phyloP scores from a whole-genome alignment of 768 basidiomycete species.

The Lyophyllum decastes region DNA sequence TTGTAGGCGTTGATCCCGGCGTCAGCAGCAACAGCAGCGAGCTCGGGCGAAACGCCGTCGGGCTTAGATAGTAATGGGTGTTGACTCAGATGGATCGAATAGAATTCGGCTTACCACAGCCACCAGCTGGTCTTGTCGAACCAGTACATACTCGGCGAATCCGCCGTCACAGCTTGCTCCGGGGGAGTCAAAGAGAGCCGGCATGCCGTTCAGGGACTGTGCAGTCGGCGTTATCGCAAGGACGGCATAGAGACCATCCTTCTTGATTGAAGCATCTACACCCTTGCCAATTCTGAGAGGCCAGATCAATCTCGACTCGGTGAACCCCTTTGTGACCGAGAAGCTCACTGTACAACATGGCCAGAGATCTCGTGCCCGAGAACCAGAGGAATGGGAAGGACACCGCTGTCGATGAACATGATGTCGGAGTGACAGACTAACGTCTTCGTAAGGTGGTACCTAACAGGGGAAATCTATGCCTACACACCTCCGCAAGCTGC shows the following conservation, averaged over 20 bases:
- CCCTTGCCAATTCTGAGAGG: conserved; percentile 1
- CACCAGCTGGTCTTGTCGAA: conserved; percentile 7
- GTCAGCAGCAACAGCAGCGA: conserved; percentile 8
- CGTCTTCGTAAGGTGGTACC: not conserved
- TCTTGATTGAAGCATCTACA: conserved; percentile 2
- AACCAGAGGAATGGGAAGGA: conserved; percentile 8
- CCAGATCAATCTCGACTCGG: not conserved
- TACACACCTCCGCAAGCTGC: conserved; percentile 10
- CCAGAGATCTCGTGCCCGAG: conserved; percentile 10
- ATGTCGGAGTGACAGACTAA: conserved; percentile 10
- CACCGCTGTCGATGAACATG: conserved; percentile 8
- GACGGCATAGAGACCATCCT: conserved; percentile 3
- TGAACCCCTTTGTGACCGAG: not conserved
- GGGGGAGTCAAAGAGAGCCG: conserved; percentile 9
- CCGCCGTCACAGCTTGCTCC: conserved; percentile 9
- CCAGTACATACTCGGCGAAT: conserved; percentile 5
- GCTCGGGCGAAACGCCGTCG: conserved; percentile 6
- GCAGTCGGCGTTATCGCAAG: conserved; percentile 7
- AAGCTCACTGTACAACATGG: conserved; percentile 4
- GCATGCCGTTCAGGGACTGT: conserved; percentile 1
- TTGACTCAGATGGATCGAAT: not conserved
- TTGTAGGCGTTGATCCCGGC: conserved; percentile 11
- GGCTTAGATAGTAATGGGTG: not conserved
- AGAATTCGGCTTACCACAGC: not conserved
- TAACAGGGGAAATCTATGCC: not conserved